Percentiles rank a stretch among this genome's conserved stretches.
Conservation (phyloP, 2,329 filamentous ascomycete species). For the Penicillium italicum region DNA sequence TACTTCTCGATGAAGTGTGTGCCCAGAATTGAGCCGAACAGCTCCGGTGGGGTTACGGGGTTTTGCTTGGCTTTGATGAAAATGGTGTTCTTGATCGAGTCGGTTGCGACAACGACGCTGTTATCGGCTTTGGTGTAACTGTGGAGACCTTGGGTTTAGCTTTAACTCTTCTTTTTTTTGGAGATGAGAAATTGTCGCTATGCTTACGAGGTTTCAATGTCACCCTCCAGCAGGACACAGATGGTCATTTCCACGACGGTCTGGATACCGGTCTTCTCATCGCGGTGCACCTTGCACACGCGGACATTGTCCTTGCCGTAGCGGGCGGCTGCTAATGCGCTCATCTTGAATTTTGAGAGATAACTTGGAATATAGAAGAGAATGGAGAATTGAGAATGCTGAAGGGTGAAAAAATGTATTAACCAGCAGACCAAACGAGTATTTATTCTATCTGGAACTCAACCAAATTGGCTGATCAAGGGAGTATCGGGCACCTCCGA, state of each 20-base stretch:
- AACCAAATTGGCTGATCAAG: constrained; percentile 1
- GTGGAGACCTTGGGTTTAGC: constrained; percentile 4
- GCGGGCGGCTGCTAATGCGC: constrained; percentile 43
- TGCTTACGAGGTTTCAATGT: constrained; percentile 75
- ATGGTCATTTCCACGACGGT: constrained; percentile 94
- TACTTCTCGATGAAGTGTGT: constrained; percentile 87
- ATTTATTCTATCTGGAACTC: constrained; percentile 4
- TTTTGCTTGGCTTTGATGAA: constrained; percentile 94
- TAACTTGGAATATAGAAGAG: background rate
- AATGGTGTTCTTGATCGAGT: constrained; percentile 96
- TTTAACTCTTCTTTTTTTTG: background rate
- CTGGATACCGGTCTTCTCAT: constrained; percentile 72
- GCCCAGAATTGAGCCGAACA: constrained; percentile 80
- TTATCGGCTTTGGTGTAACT: constrained; percentile 95
- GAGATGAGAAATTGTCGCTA: background rate
- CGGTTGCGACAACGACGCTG: constrained; percentile 89
- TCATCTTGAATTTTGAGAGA: constrained; percentile 24
- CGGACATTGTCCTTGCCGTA: constrained; percentile 89
- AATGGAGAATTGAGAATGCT: background rate
- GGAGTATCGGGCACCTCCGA: constrained; percentile 38
- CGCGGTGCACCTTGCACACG: constrained; percentile 86
- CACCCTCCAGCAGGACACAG: constrained; percentile 85
- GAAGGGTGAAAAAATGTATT: background rate
- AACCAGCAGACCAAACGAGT: background rate
- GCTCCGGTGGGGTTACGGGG: constrained; percentile 87